Base-by-base conservation (phyloP, 169 alveolate species). In the Cryptosporidium bovis region DNA sequence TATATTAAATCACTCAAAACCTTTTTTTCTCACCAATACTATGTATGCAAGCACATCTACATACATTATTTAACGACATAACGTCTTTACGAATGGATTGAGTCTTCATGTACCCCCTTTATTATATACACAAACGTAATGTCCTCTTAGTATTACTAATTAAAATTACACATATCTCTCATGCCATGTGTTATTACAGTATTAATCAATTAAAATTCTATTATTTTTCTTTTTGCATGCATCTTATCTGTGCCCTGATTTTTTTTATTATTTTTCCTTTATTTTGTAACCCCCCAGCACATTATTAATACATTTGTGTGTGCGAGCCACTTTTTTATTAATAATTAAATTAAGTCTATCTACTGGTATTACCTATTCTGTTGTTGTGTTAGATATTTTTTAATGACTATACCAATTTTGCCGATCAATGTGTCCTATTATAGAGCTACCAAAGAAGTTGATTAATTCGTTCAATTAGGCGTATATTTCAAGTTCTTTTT, bases 1-100 rank as follows among this genome's bases (percentile, higher is more conserved):
- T 69, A 51, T 51, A 69, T 55, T 66, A 66, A 51, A 64, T 51
- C 83, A 69, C 83, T 53, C 58, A 36, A n/a, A 60, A 62, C 64
- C 60, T 62, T 77, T 36, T 56, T 77, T 71, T 56, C 64, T 62
- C 58, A 51, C 27, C 18, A 56, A 77, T 15, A 60, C 58, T 77
- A 53, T 77, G 83, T 77, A 60, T 77, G 87, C 87, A 77, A 77
- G n/a, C 71, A 60, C 87, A 77, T 77, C 87, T 77, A 77, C 87
- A 77, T 77, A 77, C 87, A 77, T 48, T 62, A 60, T 31, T 56
- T 60, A 51, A 77, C 87, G 87, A 77, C 87, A 77, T 58, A 56
- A 77, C 87, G 87, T 62, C 64, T 33, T 24, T 6, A 60, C 71
- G 64, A 77, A 77, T 77, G 87, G 87, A 77, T 62, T 51, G 64